Percentiles rank a stretch among this genome's conserved stretches.
Conservation (phyloP, 1,284 basidiomycete genomes). For the Lentinula novae-zelandiae region DNA sequence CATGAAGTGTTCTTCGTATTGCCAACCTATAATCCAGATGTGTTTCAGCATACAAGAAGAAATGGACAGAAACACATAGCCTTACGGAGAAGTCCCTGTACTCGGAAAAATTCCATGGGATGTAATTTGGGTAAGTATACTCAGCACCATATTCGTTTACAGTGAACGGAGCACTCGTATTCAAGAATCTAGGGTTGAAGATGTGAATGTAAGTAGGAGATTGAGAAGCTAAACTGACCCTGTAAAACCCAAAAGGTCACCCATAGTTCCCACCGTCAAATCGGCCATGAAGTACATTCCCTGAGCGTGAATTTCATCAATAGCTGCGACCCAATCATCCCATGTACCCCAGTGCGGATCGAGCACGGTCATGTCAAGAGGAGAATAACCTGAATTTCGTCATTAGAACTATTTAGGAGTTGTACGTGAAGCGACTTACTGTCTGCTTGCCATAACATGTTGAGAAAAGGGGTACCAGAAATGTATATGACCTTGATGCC, state of each 20-base stretch:
- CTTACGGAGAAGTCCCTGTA: conserved; percentile 79
- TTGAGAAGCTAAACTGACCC: conserved; percentile 45
- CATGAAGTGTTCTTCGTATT: conserved; percentile 76
- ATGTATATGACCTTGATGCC: conserved; percentile 82
- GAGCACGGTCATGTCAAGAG: conserved; percentile 82
- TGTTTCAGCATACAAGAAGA: neutral
- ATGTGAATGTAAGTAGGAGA: conserved; percentile 42
- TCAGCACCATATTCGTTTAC: conserved; percentile 69
- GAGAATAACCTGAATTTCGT: conserved; percentile 66
- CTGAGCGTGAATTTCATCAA: conserved; percentile 72
- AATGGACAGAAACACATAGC: neutral
- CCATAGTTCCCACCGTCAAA: conserved; percentile 91
- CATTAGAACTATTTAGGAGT: neutral
- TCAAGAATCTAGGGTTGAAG: conserved; percentile 55
- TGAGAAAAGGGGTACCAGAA: conserved; percentile 86
- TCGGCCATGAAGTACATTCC: conserved; percentile 91
- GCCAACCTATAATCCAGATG: conserved; percentile 36
- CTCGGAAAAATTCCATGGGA: conserved; percentile 81
- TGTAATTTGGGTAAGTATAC: conserved; percentile 75
- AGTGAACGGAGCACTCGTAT: conserved; percentile 75
- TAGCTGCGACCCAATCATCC: conserved; percentile 69
- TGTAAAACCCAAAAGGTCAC: conserved; percentile 80
- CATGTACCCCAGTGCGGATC: conserved; percentile 90
- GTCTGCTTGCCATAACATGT: conserved; percentile 95
- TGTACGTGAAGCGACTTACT: conserved; percentile 45